A percentile compares a stretch with the other conserved stretches of the same genome.
Evolutionary conservation across 2,329 filamentous ascomycete species (phyloP).

Genomic region (Microsporum canis): DNA sequence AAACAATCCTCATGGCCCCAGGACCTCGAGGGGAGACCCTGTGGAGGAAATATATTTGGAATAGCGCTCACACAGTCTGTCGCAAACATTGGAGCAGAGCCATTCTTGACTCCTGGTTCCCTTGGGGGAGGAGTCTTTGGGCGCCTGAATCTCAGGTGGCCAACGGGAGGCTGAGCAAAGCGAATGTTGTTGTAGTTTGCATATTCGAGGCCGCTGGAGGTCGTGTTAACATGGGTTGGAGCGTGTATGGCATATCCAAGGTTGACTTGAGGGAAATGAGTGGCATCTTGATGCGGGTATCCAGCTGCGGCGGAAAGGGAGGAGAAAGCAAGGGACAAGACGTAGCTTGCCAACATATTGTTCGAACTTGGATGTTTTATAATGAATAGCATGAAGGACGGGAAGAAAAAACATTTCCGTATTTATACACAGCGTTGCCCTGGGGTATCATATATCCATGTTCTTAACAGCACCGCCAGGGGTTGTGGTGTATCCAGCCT

Average conservation of each 20-base stretch:
- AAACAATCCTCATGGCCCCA: conserved; percentile 8
- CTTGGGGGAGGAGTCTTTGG: conserved; percentile 9
- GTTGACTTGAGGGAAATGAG: conserved; percentile 8
- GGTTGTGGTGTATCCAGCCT: not conserved
- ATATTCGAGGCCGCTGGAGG: conserved; percentile 5
- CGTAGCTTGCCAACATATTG: not conserved
- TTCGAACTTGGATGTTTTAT: not conserved
- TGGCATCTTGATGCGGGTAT: not conserved
- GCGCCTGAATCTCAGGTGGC: conserved; percentile 8
- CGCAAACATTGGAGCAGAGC: not conserved
- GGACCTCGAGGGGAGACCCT: not conserved
- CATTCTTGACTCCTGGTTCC: conserved; percentile 6
- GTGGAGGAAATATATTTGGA: not conserved
- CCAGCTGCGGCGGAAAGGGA: not conserved
- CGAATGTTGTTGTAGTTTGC: conserved; percentile 14
- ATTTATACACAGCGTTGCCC: not conserved
- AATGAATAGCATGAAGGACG: not conserved
- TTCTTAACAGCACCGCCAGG: not conserved
- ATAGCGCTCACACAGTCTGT: conserved; percentile 11
- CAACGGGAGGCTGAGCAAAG: conserved; percentile 12
- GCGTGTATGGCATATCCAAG: conserved; percentile 13
- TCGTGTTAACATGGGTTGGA: conserved; percentile 8
- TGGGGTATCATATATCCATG: not conserved
- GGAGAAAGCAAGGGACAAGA: not conserved
- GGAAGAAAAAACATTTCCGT: not conserved